Evolutionary conservation across 1,284 basidiomycete species (phyloP), one percentile per base, ranked within the genome.

Genomic region (Pseudozyma pruni): DNA sequence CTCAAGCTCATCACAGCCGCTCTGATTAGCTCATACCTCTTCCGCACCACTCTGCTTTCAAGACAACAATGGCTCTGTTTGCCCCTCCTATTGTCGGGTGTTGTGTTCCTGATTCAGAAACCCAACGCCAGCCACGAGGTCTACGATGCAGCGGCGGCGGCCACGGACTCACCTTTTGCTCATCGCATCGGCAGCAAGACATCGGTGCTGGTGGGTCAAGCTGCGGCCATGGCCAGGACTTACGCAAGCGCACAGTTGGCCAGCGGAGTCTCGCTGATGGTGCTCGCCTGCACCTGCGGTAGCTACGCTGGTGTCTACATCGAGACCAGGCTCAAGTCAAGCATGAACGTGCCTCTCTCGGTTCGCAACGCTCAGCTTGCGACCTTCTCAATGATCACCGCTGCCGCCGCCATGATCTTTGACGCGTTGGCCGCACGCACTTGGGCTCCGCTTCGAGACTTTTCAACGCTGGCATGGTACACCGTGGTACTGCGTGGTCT

Each of bases 1-100:
- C 66, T 69, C 40, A 69, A 69, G 37, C 59, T 69, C 17, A 44
- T 69, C 7, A 69, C 66, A 10, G 66, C 66, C 7, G 66, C 66
- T 1, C 10, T 69, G 19, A 58, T 69, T 39, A 62, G 66, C 31
- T 58, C 61, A 23, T 47, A 38, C 16, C 10, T 69, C 6, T 62
- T 62, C 16, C 53, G 54, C 11, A 61, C 46, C 39, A 37, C 45
- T 7, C 27, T 29, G 29, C 50, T 69, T n/a, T 53, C 45, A 16
- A 8, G 11, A 9, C 44, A 54, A 13, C 66, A 69, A 19, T 69
- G 66, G 66, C 13, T 52, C 19, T 69, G 54, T 22, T 32, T 69
- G 23, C 58, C 66, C 5, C 11, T 62, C 4, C 31, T 69, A 34
- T 19, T 69, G 17, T 8, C 40, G 2, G 66, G 66, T 0, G 66